phyloP scores from a whole-genome alignment of 1,284 basidiomycete genomes.

The Trichosporon sp. region DNA sequence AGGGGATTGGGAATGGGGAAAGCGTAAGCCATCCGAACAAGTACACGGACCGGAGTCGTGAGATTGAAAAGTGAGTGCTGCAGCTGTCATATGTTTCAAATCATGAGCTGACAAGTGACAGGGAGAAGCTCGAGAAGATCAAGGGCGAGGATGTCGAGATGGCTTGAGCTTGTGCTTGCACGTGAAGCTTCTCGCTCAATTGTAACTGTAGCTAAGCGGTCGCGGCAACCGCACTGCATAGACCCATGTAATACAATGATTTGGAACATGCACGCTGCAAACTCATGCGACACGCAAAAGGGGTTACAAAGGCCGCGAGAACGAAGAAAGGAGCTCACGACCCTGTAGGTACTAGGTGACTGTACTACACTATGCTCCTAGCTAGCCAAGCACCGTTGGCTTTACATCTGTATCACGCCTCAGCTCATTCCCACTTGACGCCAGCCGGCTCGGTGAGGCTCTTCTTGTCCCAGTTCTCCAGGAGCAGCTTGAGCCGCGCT shows the following conservation, averaged over 20 bases:
- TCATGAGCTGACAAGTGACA: slow-evolving; percentile 4
- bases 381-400: no score
- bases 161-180: not conserved
- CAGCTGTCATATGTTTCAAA: not conserved
- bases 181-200: not conserved
- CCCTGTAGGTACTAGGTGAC: not conserved
- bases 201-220: not conserved
- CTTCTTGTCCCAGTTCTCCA: slow-evolving; percentile 20
- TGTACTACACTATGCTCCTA: not conserved
- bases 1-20: slow-evolving; percentile 74
- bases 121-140: slow-evolving; percentile 23
- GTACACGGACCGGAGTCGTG: slow-evolving; percentile 53
- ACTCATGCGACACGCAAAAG: not conserved
- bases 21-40: slow-evolving; percentile 93
- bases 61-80: slow-evolving; percentile 44
- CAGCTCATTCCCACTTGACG: slow-evolving; percentile 16
- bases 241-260: slow-evolving; percentile 1
- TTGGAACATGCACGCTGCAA: not conserved
- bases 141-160: slow-evolving; percentile 25
- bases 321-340: no score
- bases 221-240: not conserved
- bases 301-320: no score
- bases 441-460: slow-evolving; percentile 16
- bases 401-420: not conserved
- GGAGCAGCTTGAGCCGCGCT: slow-evolving; percentile 26